phyloP scores from a whole-genome alignment of 495 filamentous ascomycete genomes.

The Geoglossum glabrum region DNA sequence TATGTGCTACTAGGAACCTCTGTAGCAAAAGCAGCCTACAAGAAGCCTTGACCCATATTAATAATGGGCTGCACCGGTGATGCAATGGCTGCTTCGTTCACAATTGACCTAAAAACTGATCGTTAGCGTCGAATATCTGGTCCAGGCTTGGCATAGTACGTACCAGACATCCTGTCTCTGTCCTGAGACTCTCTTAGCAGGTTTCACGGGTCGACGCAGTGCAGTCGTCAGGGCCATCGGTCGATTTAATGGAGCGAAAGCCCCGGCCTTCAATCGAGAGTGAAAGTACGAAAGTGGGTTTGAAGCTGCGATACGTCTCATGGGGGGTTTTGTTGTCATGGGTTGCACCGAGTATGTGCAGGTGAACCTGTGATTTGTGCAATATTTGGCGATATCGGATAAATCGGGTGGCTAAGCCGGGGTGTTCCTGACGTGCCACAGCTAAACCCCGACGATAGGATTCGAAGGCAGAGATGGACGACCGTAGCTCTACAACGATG shows the following conservation, averaged over 20 bases:
- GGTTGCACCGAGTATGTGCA: neutral
- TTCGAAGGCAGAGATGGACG: neutral
- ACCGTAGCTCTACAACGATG: neutral
- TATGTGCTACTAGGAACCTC: neutral
- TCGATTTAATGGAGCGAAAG: neutral
- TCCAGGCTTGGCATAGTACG: constrained; percentile 4
- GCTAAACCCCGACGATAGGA: too few relatives aligned
- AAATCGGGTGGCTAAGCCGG: neutral
- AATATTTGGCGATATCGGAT: neutral
- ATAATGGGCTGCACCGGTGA: constrained; percentile 81
- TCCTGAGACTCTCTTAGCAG: constrained; percentile 59
- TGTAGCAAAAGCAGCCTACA: constrained; percentile 24
- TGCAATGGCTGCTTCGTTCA: constrained; percentile 76
- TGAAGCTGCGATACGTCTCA: neutral
- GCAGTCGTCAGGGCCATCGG: neutral
- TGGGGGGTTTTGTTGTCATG: neutral
- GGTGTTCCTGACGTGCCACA: neutral
- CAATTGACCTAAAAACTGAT: constrained; percentile 48
- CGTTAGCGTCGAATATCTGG: neutral
- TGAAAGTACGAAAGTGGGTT: neutral
- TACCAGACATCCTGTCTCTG: constrained; percentile 91
- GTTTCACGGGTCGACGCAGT: constrained; percentile 30
- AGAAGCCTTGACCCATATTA: constrained; percentile 96
- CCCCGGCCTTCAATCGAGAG: neutral
- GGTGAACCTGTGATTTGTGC: too few relatives aligned